Percentiles rank a stretch among this genome's conserved stretches.
These are phyloP conservation scores for Flaveria linearis DNA, from an alignment of 129 eudicot genomes.

Conservation along the genomic window DNA sequence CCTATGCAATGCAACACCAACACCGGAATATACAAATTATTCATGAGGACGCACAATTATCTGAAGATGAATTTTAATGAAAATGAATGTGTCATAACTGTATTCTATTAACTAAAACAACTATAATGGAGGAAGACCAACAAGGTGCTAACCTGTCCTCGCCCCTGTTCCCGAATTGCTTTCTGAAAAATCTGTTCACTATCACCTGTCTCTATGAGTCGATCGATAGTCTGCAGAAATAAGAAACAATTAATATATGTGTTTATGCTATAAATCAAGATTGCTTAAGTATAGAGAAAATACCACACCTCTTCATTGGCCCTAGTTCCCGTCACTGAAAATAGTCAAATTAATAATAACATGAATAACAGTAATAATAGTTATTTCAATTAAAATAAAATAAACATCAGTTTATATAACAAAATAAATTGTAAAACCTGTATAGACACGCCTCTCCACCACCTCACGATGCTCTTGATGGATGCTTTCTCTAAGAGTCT, in stretches of 20 bases:
- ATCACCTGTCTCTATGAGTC: slow-evolving; percentile 91
- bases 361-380: not conserved
- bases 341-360: not conserved
- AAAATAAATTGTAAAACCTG: slow-evolving; percentile 51
- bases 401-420: not conserved
- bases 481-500: slow-evolving; percentile 80
- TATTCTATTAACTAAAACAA: not conserved
- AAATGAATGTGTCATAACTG: not conserved
- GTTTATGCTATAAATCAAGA: not conserved
- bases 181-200: slow-evolving; percentile 98
- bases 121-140: not conserved
- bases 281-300: not conserved
- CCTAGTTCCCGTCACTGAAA: slow-evolving; percentile 81
- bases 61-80: not conserved
- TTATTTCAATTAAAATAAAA: not conserved
- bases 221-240: slow-evolving; percentile 77
- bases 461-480: slow-evolving; percentile 99
- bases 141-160: slow-evolving; percentile 72
- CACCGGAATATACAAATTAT: not conserved
- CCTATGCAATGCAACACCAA: slow-evolving; percentile 31
- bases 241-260: slow-evolving; percentile 10
- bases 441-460: slow-evolving; percentile 94
- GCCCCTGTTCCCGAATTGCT: slow-evolving; percentile 96
- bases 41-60: not conserved
- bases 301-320: slow-evolving; percentile 91